Conservation (phyloP, 768 basidiomycete species). For the Sutorius australiensis region DNA sequence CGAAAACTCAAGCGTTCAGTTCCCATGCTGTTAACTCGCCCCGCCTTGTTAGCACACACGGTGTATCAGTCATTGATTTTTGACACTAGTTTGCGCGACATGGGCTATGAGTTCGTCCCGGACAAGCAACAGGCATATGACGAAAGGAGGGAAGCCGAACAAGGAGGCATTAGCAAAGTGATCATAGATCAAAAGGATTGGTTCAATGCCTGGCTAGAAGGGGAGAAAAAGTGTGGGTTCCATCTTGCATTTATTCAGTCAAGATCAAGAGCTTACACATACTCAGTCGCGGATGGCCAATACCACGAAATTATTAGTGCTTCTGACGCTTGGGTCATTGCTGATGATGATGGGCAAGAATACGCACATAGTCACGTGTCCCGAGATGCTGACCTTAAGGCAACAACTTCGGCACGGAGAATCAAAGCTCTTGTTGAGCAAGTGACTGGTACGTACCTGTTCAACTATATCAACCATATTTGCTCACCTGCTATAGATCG, state of each 20-base stretch:
- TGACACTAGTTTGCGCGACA: constrained; percentile 71
- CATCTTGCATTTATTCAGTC: not conserved
- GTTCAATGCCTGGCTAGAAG: constrained; percentile 88
- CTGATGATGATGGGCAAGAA: constrained; percentile 57
- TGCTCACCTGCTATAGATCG: constrained; percentile 54
- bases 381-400: constrained; percentile 43
- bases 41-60: constrained; percentile 89
- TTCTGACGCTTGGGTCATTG: constrained; percentile 81
- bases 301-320: constrained; percentile 81
- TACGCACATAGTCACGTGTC: constrained; percentile 27
- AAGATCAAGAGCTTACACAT: not conserved
- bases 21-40: constrained; percentile 68
- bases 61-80: constrained; percentile 90
- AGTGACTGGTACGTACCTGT: constrained; percentile 64
- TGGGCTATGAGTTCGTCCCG: constrained; percentile 58
- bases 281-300: constrained; percentile 79
- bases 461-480: not conserved
- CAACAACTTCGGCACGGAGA: constrained; percentile 81
- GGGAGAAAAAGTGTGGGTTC: constrained; percentile 80
- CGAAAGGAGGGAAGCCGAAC: constrained; percentile 34
- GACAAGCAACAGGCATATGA: constrained; percentile 15
- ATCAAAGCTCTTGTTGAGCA: constrained; percentile 86
- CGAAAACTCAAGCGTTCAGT: constrained; percentile 74
- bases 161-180: constrained; percentile 78
- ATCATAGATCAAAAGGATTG: constrained; percentile 82